Percentiles rank a stretch among this genome's conserved stretches.
These are phyloP conservation scores for Chionographis japonica DNA, from an alignment of 106 monocot species.

Conservation along the genomic window DNA sequence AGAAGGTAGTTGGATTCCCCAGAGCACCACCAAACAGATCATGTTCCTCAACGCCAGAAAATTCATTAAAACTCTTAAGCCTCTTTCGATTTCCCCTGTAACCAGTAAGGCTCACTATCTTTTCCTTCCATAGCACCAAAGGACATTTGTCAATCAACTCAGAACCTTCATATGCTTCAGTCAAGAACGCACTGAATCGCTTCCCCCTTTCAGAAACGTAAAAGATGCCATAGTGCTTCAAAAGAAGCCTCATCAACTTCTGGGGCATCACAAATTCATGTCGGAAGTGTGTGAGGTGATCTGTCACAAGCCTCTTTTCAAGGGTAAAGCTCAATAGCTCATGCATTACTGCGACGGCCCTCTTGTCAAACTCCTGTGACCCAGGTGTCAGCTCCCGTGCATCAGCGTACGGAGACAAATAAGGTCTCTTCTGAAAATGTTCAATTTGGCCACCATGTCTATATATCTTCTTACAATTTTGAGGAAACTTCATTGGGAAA, in stretches of 20 bases:
- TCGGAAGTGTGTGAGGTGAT: slow-evolving; percentile 85
- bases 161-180: slow-evolving; percentile 72
- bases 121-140: slow-evolving; percentile 86
- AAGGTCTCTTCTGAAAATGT: slow-evolving; percentile 66
- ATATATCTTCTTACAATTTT: slow-evolving; percentile 54
- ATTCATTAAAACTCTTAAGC: slow-evolving; percentile 35
- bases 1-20: slow-evolving; percentile 10
- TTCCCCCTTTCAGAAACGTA: slow-evolving; percentile 96
- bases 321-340: slow-evolving; percentile 87
- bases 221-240: slow-evolving; percentile 90
- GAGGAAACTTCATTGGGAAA: slow-evolving; percentile 86
- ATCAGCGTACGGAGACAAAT: slow-evolving; percentile 82
- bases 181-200: slow-evolving; percentile 70
- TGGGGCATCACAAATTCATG: slow-evolving; percentile 88
- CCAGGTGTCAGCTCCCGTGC: slow-evolving; percentile 50
- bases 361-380: slow-evolving; percentile 80
- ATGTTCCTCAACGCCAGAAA: slow-evolving; percentile 27
- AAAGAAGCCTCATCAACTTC: slow-evolving; percentile 84
- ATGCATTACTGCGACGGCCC: slow-evolving; percentile 85
- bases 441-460: slow-evolving; percentile 56
- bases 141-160: slow-evolving; percentile 75
- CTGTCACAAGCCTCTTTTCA: slow-evolving; percentile 88
- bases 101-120: slow-evolving; percentile 57
- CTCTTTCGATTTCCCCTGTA: slow-evolving; percentile 70
- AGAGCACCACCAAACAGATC: slow-evolving; percentile 15